Base-by-base conservation (phyloP, 345 rosid genomes). In the Dipteronia dyeriana region DNA sequence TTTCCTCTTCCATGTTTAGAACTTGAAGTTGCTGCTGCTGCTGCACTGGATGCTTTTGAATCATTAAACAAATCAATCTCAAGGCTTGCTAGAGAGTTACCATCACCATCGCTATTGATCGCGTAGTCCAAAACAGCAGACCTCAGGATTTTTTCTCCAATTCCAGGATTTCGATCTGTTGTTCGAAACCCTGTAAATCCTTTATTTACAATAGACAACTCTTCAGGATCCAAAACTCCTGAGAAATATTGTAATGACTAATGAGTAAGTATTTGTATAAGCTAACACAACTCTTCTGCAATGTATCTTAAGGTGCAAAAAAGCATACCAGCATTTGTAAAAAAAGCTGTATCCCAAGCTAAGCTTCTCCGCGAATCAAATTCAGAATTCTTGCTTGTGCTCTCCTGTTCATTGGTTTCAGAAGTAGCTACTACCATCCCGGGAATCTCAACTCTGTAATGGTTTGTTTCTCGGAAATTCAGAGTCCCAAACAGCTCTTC, bases 191-290 rank as follows among this genome's bases (percentile, higher is more conserved):
- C 82, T 68, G 59, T 82, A 47, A 65, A 89, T 53, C 89, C 86
- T 77, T 76, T 79, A 68, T 89, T 89, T 11, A 86, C 77, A 25
- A 84, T 56, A 56, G 71, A 78, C 68, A 87, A 73, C 71, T 87
- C 92, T 75, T 86, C 91, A 3, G 82, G 82, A 71, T 84, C 78
- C 86, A 89, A 76, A 71, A 89, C 83, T 59, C 92, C 92, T 89
- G 38, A 34, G 38, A 34, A 34, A 34, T 34, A 34, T 34, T 34
- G 38, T 34, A 34, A 34, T 34, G 38, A 34, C 38, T 34, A 34
- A 16, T 11, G 63, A 38, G 5, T 22, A 25, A 0, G 9, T 4
- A 34, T 13, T 41, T 6, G 1, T 17, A 17, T 29, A 26, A 6
- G 41, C 20, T 22, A 41, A 9, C 29, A 17, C 2, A 14, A 9